Percentiles rank a stretch among this genome's conserved stretches.
Evolutionary conservation across 495 filamentous ascomycete species (phyloP).

Genomic region (Terfezia boudieri): DNA sequence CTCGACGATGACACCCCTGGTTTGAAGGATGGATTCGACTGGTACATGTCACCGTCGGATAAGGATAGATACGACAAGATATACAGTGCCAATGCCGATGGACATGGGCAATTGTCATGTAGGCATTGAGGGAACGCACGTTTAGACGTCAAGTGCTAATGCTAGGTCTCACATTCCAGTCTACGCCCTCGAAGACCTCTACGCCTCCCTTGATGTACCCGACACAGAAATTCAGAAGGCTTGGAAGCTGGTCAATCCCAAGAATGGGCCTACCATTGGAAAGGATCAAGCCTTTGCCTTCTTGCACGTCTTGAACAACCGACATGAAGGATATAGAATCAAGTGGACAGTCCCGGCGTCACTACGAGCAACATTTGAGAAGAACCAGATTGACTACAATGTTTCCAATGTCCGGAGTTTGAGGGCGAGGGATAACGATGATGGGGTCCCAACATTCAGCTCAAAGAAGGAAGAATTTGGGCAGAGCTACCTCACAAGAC

Average conservation of each 20-base stretch:
- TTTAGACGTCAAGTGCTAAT: not conserved
- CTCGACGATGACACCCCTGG: slow-evolving; percentile 54
- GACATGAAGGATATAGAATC: slow-evolving; percentile 86
- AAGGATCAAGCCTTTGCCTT: slow-evolving; percentile 90
- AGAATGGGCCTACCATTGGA: slow-evolving; percentile 51
- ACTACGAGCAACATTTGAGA: slow-evolving; percentile 74
- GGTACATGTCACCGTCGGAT: slow-evolving; percentile 90
- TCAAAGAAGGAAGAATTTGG: slow-evolving; percentile 73
- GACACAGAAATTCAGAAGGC: slow-evolving; percentile 84
- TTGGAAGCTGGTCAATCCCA: slow-evolving; percentile 74
- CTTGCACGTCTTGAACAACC: slow-evolving; percentile 82
- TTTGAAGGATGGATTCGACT: slow-evolving; percentile 90
- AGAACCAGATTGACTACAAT: slow-evolving; percentile 86
- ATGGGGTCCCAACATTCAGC: slow-evolving; percentile 11
- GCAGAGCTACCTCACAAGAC: slow-evolving; percentile 76
- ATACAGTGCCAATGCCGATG: slow-evolving; percentile 69
- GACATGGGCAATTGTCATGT: slow-evolving; percentile 70
- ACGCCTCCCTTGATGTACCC: slow-evolving; percentile 78
- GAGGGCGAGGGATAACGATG: not conserved
- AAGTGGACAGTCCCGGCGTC: slow-evolving; percentile 81
- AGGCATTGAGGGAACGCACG: not conserved
- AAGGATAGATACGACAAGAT: slow-evolving; percentile 89
- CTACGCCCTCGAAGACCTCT: slow-evolving; percentile 57
- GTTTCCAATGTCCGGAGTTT: slow-evolving; percentile 36
- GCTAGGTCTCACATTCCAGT: slow-evolving; percentile 26